phyloP scores from a whole-genome alignment of 805 yeast genomes.

The Saccharomycopsis selenospora region DNA sequence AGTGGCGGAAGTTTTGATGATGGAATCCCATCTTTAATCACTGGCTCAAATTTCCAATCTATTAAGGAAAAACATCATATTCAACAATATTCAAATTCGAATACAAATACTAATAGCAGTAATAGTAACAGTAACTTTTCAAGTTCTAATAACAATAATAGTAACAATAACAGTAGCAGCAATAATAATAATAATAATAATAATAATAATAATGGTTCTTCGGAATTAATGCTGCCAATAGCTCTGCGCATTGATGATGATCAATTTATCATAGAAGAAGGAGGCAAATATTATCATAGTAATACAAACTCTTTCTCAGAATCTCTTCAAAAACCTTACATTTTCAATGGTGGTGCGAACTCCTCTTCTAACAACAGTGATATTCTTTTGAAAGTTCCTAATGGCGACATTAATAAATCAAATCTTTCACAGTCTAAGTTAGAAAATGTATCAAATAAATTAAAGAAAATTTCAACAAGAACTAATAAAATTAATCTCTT shows the following conservation, averaged over 20 bases:
- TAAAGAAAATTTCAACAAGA: background rate
- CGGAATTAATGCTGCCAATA: background rate
- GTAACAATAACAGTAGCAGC: background rate
- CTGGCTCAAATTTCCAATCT: background rate
- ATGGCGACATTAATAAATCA: no score
- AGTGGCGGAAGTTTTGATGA: background rate
- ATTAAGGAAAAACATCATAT: background rate
- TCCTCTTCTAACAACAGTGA: no score
- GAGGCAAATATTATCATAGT: no score
- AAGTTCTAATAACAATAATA: background rate
- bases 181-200: background rate
- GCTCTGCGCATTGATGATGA: constrained; percentile 1
- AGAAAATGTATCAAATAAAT: background rate
- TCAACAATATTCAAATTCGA: background rate
- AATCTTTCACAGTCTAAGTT: background rate
- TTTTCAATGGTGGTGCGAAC: no score
- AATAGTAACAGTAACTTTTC: background rate
- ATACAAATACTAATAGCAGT: background rate
- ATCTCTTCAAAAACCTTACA: no score
- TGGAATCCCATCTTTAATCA: background rate
- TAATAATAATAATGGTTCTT: background rate
- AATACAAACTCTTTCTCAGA: no score
- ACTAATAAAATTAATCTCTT: background rate
- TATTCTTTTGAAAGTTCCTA: no score
- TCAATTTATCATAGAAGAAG: no score